A percentile compares a stretch with the other conserved stretches of the same genome.
Evolutionary conservation across 179 eudicot genomes (phyloP).

Genomic region (Spinacia oleracea): DNA sequence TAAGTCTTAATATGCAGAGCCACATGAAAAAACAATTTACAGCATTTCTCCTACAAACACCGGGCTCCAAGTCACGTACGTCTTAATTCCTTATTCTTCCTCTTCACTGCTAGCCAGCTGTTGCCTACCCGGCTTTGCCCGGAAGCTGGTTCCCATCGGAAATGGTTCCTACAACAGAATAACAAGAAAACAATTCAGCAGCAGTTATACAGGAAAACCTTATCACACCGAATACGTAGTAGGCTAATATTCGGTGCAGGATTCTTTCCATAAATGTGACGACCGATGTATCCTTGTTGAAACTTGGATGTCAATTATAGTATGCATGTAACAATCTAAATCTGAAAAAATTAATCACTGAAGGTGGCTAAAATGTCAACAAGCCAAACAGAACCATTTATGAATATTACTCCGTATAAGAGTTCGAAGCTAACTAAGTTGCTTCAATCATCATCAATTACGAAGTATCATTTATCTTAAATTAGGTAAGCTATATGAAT

Average conservation of each 20-base stretch:
- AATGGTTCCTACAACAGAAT: constrained; percentile 56
- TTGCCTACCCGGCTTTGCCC: constrained; percentile 45
- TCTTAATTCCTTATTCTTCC: constrained; percentile 26
- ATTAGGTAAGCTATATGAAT: background rate
- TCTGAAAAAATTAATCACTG: background rate
- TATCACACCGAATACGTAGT: constrained; percentile 32
- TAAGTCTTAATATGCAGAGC: constrained; percentile 22
- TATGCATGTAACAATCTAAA: background rate
- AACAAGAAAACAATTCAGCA: background rate
- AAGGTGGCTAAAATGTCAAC: background rate
- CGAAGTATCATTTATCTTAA: background rate
- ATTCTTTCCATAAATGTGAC: background rate
- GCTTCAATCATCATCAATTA: background rate
- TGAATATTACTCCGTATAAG: background rate
- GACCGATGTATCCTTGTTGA: background rate
- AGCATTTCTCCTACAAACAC: constrained; percentile 18
- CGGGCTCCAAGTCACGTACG: background rate
- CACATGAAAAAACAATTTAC: constrained; percentile 20
- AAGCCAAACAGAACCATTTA: background rate
- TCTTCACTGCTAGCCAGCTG: constrained; percentile 33
- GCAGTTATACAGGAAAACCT: background rate
- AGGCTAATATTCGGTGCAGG: background rate
- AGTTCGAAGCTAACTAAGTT: background rate
- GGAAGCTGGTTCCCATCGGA: constrained; percentile 49
- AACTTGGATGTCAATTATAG: background rate